These are phyloP conservation scores for Monosporascus sp. DNA, from an alignment of 2,329 filamentous ascomycete genomes.

Conservation along the genomic window DNA sequence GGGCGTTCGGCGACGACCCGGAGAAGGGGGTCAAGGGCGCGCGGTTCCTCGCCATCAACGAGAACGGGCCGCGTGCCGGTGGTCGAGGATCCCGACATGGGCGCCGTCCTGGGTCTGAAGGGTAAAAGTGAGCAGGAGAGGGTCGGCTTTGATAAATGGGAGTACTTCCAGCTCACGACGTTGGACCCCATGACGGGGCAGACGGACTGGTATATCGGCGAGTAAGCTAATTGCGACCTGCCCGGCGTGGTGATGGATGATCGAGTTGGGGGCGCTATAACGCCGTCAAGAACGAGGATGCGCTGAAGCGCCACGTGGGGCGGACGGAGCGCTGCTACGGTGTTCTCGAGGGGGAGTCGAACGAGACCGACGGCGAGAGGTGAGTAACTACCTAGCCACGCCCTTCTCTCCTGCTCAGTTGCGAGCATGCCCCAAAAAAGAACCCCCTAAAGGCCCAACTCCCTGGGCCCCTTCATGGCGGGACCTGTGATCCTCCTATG, in stretches of 20 bases:
- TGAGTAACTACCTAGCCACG: neutral
- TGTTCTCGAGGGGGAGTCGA: slow-evolving; percentile 36
- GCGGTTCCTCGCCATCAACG: slow-evolving; percentile 35
- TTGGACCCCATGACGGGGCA: slow-evolving; percentile 37
- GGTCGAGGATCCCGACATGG: slow-evolving; percentile 33
- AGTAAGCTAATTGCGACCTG: neutral
- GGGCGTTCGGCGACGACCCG: slow-evolving; percentile 35
- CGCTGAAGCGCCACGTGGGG: slow-evolving; percentile 32
- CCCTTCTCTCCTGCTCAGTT: neutral
- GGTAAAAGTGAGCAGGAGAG: slow-evolving; percentile 31
- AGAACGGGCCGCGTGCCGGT: slow-evolving; percentile 38
- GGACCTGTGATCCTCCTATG: too few species aligned
- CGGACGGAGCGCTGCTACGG: slow-evolving; percentile 37
- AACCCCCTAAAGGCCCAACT: neutral
- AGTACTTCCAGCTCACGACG: slow-evolving; percentile 35
- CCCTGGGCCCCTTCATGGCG: neutral
- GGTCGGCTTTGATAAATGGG: slow-evolving; percentile 42
- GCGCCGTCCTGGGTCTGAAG: slow-evolving; percentile 31
- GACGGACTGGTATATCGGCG: slow-evolving; percentile 34
- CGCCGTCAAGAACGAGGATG: slow-evolving; percentile 34
- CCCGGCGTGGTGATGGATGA: neutral
- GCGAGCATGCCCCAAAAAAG: neutral
- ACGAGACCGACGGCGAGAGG: slow-evolving; percentile 27
- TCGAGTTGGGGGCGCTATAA: slow-evolving; percentile 26
- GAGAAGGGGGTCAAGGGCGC: slow-evolving; percentile 33